These are phyloP conservation scores for Paramecium sexaurelia DNA, from an alignment of 73 alveolate genomes.

Conservation along the genomic window DNA sequence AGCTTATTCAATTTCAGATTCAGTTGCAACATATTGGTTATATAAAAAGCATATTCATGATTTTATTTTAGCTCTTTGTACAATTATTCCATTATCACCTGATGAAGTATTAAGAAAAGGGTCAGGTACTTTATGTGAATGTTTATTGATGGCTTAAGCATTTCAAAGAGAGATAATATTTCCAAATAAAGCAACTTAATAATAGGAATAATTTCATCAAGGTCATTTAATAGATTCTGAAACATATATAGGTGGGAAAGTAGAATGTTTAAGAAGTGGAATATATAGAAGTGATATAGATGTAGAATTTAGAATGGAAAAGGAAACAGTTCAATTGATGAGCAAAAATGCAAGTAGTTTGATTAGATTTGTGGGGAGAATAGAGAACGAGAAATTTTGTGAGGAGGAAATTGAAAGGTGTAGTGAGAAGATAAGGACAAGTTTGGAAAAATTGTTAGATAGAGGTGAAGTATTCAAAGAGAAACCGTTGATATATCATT, in stretches of 20 bases:
- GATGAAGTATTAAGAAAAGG: constrained; percentile 99
- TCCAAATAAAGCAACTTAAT: constrained; percentile 94
- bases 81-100: constrained; percentile 98
- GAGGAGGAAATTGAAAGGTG: constrained; percentile 72
- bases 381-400: constrained; percentile 60
- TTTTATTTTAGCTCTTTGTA: constrained; percentile 98
- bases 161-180: constrained; percentile 95
- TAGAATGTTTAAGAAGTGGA: constrained; percentile 99
- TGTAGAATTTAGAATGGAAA: constrained; percentile 91
- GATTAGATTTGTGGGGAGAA: constrained; percentile 65
- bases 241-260: constrained; percentile 99
- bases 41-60: constrained; percentile 98
- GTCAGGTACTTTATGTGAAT: constrained; percentile 99
- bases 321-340: constrained; percentile 80
- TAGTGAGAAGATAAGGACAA: constrained; percentile 50
- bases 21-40: constrained; percentile 99
- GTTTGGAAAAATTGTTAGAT: constrained; percentile 58
- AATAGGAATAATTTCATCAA: constrained; percentile 90
- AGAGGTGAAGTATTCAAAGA: constrained; percentile 71
- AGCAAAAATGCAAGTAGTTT: constrained; percentile 84
- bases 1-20: constrained; percentile 99
- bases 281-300: constrained; percentile 98
- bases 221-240: constrained; percentile 97
- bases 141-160: constrained; percentile 95
- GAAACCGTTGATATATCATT: constrained; percentile 98